A percentile compares a stretch with the other conserved stretches of the same genome.
Conservation (phyloP, 139 green algal species). For the Cymbomonas tetramitiformis region DNA sequence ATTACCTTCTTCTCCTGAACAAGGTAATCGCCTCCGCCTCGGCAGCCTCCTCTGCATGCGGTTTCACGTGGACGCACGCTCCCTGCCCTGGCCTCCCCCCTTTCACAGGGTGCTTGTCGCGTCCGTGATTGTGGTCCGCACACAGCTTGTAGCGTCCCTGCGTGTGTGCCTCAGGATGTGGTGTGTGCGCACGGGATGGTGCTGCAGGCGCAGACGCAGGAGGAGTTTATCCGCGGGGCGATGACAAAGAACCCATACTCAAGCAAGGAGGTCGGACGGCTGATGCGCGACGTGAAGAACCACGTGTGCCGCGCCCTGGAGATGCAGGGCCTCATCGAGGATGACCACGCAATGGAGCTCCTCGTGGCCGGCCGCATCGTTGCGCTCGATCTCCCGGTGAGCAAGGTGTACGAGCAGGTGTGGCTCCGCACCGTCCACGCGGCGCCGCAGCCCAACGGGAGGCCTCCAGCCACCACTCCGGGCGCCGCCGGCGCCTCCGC, state of each 20-base stretch:
- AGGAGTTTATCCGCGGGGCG: conserved; percentile 46
- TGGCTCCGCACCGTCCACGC: conserved; percentile 9
- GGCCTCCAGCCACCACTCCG: not conserved
- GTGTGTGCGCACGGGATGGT: too few relatives aligned
- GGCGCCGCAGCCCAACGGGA: not conserved
- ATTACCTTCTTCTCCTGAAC: too few relatives aligned
- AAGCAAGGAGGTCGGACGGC: conserved; percentile 9
- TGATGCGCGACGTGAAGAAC: conserved; percentile 54
- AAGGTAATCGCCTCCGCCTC: too few relatives aligned
- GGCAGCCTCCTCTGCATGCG: too few relatives aligned
- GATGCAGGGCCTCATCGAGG: conserved; percentile 42
- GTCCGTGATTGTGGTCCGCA: too few relatives aligned
- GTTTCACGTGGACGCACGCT: too few relatives aligned
- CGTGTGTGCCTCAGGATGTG: too few relatives aligned
- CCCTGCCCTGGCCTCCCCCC: too few relatives aligned
- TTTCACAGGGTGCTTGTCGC: too few relatives aligned
- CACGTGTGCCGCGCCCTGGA: conserved; percentile 43
- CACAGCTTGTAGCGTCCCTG: too few relatives aligned
- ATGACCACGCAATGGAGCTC: conserved; percentile 58
- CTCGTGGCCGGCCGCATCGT: conserved; percentile 42
- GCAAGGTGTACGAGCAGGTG: conserved; percentile 36
- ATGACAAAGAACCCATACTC: conserved; percentile 41
- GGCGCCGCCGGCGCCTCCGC: not conserved
- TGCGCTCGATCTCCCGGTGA: conserved; percentile 33
- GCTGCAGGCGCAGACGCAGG: conserved; percentile 46